phyloP scores from a whole-genome alignment of 441 rosid genomes.

The Manihot esculenta region DNA sequence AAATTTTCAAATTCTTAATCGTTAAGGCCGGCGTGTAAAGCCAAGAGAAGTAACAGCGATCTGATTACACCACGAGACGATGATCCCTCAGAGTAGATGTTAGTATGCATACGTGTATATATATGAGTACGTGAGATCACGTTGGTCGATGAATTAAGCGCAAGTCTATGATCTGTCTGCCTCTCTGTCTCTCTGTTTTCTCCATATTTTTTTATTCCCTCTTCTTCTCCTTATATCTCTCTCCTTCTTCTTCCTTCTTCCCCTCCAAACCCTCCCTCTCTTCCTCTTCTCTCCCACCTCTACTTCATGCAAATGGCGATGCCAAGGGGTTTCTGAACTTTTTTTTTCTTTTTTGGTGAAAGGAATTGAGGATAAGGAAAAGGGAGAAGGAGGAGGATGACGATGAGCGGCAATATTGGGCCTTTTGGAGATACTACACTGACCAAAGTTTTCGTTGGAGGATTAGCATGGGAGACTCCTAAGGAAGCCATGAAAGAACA shows the following conservation, averaged over 20 bases:
- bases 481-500: conserved; percentile 77
- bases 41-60: not conserved
- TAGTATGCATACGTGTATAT: not conserved
- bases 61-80: too few species aligned
- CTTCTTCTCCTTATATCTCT: conserved; percentile 16
- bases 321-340: too few species aligned
- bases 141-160: conserved; percentile 34
- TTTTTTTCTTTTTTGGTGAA: too few species aligned
- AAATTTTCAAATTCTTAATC: too few species aligned
- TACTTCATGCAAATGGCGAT: too few species aligned
- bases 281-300: conserved; percentile 12
- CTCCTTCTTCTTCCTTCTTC: conserved; percentile 17
- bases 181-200: conserved; percentile 42
- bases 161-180: conserved; percentile 45
- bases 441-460: conserved; percentile 94
- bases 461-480: conserved; percentile 92
- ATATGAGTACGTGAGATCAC: conserved; percentile 32
- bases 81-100: too few species aligned
- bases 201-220: conserved; percentile 20
- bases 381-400: conserved; percentile 23
- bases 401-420: conserved; percentile 49
- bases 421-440: conserved; percentile 82
- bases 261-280: conserved; percentile 2
- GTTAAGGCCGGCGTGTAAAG: not conserved
- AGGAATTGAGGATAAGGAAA: too few species aligned